phyloP scores from a whole-genome alignment of 192 early-diverging fungal genomes.

The Coemansia sp. region DNA sequence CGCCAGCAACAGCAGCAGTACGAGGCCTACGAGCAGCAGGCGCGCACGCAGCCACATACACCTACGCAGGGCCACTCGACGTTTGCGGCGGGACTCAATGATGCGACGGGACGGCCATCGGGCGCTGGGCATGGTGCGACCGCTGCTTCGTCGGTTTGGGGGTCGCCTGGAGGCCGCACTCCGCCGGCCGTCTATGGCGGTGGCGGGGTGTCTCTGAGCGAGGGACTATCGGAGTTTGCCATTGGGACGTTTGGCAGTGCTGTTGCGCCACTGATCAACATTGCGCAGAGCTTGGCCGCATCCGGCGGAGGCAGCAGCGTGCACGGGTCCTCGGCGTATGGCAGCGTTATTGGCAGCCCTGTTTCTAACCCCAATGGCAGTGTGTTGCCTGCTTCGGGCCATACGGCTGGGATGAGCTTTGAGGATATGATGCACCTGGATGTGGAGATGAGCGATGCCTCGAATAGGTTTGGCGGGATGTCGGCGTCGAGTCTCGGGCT shows the following conservation, averaged over 20 bases:
- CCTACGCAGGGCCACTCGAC: not conserved
- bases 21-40: not conserved
- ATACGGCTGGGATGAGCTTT: not conserved
- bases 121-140: not conserved
- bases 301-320: slow-evolving; percentile 30
- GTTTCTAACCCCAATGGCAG: slow-evolving; percentile 5
- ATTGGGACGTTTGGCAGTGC: slow-evolving; percentile 42
- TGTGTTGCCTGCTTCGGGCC: not conserved
- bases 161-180: slow-evolving; percentile 8
- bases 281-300: slow-evolving; percentile 30
- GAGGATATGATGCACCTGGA: not conserved
- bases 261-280: slow-evolving; percentile 44
- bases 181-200: slow-evolving; percentile 12
- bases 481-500: not conserved
- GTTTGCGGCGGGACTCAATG: not conserved
- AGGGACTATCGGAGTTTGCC: slow-evolving; percentile 51
- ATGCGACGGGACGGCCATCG: not conserved
- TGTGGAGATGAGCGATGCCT: not conserved
- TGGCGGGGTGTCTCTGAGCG: slow-evolving; percentile 28
- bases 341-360: slow-evolving; percentile 49
- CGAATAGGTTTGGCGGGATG: not conserved
- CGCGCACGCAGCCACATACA: not conserved
- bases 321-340: slow-evolving; percentile 35
- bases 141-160: slow-evolving; percentile 4
- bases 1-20: slow-evolving; percentile 25